Conservation (phyloP, 768 basidiomycete species). For the Tylopilus cervinicoccineus region DNA sequence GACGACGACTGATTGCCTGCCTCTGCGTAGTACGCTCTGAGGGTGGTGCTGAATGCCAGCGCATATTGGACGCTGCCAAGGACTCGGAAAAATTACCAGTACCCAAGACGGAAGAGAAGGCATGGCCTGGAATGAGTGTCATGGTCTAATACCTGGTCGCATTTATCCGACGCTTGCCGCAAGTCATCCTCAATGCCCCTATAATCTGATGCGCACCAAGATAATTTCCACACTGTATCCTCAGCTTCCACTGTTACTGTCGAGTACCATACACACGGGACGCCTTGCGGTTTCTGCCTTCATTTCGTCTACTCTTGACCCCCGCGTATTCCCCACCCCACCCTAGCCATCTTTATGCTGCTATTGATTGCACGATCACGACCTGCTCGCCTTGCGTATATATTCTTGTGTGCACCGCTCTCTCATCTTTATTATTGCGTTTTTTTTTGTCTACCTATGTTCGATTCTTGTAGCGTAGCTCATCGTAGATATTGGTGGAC, state of each 20-base stretch:
- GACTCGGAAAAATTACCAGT: constrained; percentile 21
- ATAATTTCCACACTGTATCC: constrained; percentile 19
- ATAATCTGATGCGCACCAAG: constrained; percentile 25
- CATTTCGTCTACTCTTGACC: constrained; percentile 1
- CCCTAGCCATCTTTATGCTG: constrained; percentile 16
- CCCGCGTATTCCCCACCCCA: constrained; percentile 6
- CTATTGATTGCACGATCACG: constrained; percentile 24
- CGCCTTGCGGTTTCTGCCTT: constrained; percentile 27
- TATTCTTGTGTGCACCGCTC: constrained; percentile 4
- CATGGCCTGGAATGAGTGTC: constrained; percentile 31
- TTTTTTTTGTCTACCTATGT: constrained; percentile 7
- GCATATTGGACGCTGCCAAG: constrained; percentile 34
- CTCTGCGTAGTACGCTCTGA: constrained; percentile 63
- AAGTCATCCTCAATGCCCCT: constrained; percentile 14
- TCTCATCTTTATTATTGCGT: constrained; percentile 13
- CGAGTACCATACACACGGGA: constrained; percentile 28
- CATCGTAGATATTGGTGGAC: constrained; percentile 29
- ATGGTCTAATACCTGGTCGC: constrained; percentile 25
- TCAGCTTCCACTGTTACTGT: constrained; percentile 4
- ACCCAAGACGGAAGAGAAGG: constrained; percentile 32
- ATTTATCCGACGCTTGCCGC: constrained; percentile 10
- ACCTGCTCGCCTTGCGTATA: neutral
- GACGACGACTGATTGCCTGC: neutral
- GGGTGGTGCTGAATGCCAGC: constrained; percentile 73
- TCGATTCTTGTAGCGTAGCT: constrained; percentile 29